Evolutionary conservation across 768 basidiomycete species (phyloP), one percentile per base, ranked within the genome.

Genomic region (Auriculariales sp.): DNA sequence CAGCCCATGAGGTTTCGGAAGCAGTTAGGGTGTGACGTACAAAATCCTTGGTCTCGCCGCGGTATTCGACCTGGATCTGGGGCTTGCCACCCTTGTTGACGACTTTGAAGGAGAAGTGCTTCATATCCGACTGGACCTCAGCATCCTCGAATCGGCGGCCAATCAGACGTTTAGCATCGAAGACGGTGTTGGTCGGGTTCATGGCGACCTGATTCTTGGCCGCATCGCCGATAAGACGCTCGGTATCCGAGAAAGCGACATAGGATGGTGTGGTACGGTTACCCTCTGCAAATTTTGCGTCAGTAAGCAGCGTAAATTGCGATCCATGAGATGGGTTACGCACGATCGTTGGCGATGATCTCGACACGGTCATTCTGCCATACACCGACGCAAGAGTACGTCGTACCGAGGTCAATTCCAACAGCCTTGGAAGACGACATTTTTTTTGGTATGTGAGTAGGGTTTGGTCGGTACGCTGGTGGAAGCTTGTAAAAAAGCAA

Each of bases 341-440:
- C 58, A 89, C 85, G 89, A 76, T 92, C 89, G 62, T 92, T 92
- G 72, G 89, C 84, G 65, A 97, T 97, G 74, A 97, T 97, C 69
- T 98, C 93, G 61, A 98, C 93, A 62, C 94, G 91, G 78, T 98
- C 94, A 69, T 95, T 92, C 78, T 94, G 90, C 93, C 93, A 97
- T 62, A 98, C 92, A 73, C 91, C 94, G 59, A 97, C 94, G 67
- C 93, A 98, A 45, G 86, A 89, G 75, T 89, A 89, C 48, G 92
- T 95, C 54, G 92, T 94, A 59, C 85, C 85, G 57, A 89, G 74
- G 75, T 90, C 86, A 62, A 90, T 90, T 67, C 86, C 86, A 63
- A 90, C 77, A 56, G 86, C 86, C 78, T 90, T 90, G 62, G 79
- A 71, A 33, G 71, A 69, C 58, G 75, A 67, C 76, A 79, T 78